phyloP scores from a whole-genome alignment of 2,329 filamentous ascomycete genomes.

The Trichoderma sp. region DNA sequence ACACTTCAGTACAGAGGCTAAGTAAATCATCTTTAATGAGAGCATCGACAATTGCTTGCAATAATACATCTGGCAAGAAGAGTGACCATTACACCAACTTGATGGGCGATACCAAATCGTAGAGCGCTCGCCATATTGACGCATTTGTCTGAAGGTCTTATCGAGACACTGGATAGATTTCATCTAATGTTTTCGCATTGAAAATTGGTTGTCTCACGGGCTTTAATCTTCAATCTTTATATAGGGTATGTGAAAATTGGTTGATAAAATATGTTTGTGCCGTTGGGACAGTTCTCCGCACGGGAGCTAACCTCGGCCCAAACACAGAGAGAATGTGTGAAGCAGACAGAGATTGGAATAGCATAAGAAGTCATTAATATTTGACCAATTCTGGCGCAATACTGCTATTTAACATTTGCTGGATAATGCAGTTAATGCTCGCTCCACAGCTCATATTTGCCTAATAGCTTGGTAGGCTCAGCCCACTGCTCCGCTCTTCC shows the following conservation, averaged over 20 bases:
- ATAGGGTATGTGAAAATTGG: background rate
- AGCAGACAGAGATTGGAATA: background rate
- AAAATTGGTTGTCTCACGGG: background rate
- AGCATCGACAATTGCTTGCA: background rate
- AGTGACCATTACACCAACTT: background rate
- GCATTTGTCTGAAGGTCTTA: background rate
- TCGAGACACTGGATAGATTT: background rate
- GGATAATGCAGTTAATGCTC: background rate
- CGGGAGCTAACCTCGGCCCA: background rate
- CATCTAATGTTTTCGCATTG: background rate
- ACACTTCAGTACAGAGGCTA: background rate
- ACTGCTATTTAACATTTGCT: background rate
- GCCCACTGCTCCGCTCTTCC: background rate
- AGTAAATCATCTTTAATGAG: background rate
- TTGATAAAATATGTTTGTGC: background rate
- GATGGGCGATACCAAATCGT: background rate
- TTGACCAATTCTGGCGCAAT: background rate
- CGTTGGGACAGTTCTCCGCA: background rate
- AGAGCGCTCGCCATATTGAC: background rate
- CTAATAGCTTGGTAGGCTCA: background rate
- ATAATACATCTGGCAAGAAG: background rate
- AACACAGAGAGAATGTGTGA: background rate
- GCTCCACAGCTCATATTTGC: background rate
- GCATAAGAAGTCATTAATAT: background rate
- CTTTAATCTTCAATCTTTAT: background rate